Evolutionary conservation across 306 rosid species (phyloP), one percentile per base, ranked within the genome.

Genomic region (Castanea sativa): DNA sequence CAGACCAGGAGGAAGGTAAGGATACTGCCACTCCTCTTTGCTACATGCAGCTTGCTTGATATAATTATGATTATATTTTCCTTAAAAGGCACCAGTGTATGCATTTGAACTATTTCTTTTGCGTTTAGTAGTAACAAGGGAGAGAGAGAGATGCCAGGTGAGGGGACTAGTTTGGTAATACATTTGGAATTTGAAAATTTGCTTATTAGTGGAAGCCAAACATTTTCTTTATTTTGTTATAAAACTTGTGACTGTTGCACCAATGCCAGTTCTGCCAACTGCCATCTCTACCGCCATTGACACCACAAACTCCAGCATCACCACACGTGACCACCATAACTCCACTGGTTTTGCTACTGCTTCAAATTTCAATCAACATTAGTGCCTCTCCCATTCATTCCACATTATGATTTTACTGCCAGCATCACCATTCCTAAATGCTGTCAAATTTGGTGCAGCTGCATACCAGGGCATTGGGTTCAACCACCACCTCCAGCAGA

Each of bases 1-100:
- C 79, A 84, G 94, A 81, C 92, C 97, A 1, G 97, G 97, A 80
- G 99, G 97, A 87, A 94, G 99, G 99, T 94, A 83, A 82, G 79
- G 60, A 55, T 41, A 41, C 45, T 67, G 7, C 35, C 45, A 53
- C 18, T 80, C n/a, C 43, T 74, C 75, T n/a, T 25, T 63, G 57
- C 10, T 25, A 30, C 27, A 33, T 68, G 52, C 51, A 55, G 29
- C 67, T 73, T 60, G n/a, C 72, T 38, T 35, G n/a, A 18, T 68
- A 8, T 18, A 35, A 35, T 35, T 10, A 35, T 1, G 15, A 2
- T 49, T 49, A 2, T 49, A 49, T 13, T 12, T 49, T 12, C 3
- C 11, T 41, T 41, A 41, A 41, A 41, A 65, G 49, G 49, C 71
- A 65, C 25, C 65, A 3, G 4, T n/a, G 65, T 27, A 21, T 10